Conservation (phyloP, 2,329 filamentous ascomycete genomes). For the Fusarium gaditjirri region DNA sequence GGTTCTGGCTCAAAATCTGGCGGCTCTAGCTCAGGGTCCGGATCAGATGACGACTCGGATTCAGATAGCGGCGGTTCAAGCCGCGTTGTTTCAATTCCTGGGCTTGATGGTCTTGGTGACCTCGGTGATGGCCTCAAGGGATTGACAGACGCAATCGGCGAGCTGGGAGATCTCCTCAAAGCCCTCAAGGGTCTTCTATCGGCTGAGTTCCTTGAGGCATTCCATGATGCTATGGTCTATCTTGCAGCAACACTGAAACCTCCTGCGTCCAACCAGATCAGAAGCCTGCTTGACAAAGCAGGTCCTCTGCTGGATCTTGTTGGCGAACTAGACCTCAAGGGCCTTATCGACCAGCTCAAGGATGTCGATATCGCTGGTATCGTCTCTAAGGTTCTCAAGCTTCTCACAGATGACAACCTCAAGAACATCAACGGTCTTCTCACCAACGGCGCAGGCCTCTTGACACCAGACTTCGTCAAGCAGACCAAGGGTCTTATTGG, state of each 20-base stretch:
- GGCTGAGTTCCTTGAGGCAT: slow-evolving; percentile 52
- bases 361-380: slow-evolving; percentile 48
- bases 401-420: slow-evolving; percentile 48
- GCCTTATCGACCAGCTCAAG: slow-evolving; percentile 47
- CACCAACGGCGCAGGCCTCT: slow-evolving; percentile 50
- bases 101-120: slow-evolving; percentile 34
- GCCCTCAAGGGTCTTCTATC: slow-evolving; percentile 49
- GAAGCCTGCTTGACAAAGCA: slow-evolving; percentile 43
- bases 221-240: slow-evolving; percentile 56
- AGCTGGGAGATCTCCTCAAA: slow-evolving; percentile 41
- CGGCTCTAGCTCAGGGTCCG: background rate
- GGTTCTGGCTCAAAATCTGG: background rate
- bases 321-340: slow-evolving; percentile 50
- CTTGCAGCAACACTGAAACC: slow-evolving; percentile 52
- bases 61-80: background rate
- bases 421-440: slow-evolving; percentile 50
- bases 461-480: slow-evolving; percentile 45
- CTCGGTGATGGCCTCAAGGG: slow-evolving; percentile 32
- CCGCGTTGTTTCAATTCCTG: slow-evolving; percentile 12
- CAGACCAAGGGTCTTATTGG: slow-evolving; percentile 39
- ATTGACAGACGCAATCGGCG: slow-evolving; percentile 42
- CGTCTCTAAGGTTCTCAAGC: slow-evolving; percentile 45
- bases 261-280: slow-evolving; percentile 49
- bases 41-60: background rate
- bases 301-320: slow-evolving; percentile 45